phyloP scores from a whole-genome alignment of 2,329 filamentous ascomycete genomes.

The Fusarium irregulare region DNA sequence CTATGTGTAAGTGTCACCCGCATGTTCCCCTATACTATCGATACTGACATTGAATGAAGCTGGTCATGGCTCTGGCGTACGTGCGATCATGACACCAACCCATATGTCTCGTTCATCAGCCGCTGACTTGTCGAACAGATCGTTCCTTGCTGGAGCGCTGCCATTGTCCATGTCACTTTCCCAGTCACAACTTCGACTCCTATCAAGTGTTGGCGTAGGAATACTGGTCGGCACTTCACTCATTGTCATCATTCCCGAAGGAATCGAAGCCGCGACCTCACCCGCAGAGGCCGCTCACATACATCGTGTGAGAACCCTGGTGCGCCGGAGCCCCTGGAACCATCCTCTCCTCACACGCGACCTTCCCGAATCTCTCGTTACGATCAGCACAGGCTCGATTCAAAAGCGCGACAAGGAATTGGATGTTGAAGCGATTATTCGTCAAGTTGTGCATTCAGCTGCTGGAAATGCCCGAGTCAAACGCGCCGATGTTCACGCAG shows the following conservation, averaged over 20 bases:
- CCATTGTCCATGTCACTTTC: conserved; percentile 91
- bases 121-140: conserved; percentile 65
- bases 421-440: conserved; percentile 31
- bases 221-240: conserved; percentile 94
- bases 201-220: conserved; percentile 93
- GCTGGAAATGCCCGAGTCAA: conserved; percentile 13
- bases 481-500: conserved; percentile 29
- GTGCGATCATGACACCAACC: conserved; percentile 44
- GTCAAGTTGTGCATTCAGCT: conserved; percentile 25
- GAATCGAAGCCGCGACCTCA: conserved; percentile 87
- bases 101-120: conserved; percentile 30
- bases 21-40: conserved; percentile 5
- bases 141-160: conserved; percentile 91
- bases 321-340: conserved; percentile 49
- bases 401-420: conserved; percentile 9
- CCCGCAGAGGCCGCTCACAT: conserved; percentile 56
- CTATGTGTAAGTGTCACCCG: conserved; percentile 53
- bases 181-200: conserved; percentile 84
- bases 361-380: conserved; percentile 41
- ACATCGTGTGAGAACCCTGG: conserved; percentile 51
- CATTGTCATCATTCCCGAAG: conserved; percentile 97
- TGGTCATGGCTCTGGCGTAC: conserved; percentile 70
- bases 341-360: conserved; percentile 43
- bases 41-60: conserved; percentile 51
- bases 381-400: conserved; percentile 25